phyloP scores from a whole-genome alignment of 352 stramenopile species.

The Pseudoperonospora humuli region DNA sequence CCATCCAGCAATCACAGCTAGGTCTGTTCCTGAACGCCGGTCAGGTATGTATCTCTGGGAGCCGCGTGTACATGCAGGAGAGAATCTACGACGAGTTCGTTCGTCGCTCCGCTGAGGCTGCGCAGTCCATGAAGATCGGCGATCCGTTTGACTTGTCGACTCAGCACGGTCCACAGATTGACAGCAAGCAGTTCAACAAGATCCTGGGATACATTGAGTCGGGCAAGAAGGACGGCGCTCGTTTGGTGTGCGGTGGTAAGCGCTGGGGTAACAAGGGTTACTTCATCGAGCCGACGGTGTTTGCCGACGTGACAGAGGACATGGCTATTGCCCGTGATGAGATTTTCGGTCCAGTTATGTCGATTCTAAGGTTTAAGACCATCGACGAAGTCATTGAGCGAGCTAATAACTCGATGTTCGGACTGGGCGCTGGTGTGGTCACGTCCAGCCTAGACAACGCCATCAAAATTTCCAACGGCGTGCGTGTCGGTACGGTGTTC shows the following conservation, averaged over 20 bases:
- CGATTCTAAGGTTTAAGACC: conserved; percentile 62
- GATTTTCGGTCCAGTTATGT: conserved; percentile 84
- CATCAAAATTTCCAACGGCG: conserved; percentile 56
- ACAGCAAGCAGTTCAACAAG: conserved; percentile 66
- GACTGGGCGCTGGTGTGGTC: conserved; percentile 78
- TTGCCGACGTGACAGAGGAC: conserved; percentile 80
- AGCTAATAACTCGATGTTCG: conserved; percentile 78
- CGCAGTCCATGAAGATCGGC: conserved; percentile 65
- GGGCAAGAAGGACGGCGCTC: conserved; percentile 50
- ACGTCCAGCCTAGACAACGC: conserved; percentile 76
- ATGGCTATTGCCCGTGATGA: conserved; percentile 85
- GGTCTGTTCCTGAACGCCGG: too few relatives aligned
- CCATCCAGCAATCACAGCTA: too few relatives aligned
- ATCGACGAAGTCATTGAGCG: conserved; percentile 70
- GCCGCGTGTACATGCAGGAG: conserved; percentile 84
- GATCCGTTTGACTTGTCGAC: conserved; percentile 74
- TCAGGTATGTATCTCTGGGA: conserved; percentile 88
- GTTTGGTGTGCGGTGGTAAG: conserved; percentile 46
- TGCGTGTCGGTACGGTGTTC: conserved; percentile 78
- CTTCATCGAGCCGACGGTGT: conserved; percentile 88
- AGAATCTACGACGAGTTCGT: conserved; percentile 82
- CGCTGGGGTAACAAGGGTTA: conserved; percentile 64
- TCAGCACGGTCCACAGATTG: conserved; percentile 85
- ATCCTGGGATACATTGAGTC: conserved; percentile 67
- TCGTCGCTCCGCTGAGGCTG: conserved; percentile 65